phyloP scores from a whole-genome alignment of 768 basidiomycete species.

The Omphalotus guepiniiformis region DNA sequence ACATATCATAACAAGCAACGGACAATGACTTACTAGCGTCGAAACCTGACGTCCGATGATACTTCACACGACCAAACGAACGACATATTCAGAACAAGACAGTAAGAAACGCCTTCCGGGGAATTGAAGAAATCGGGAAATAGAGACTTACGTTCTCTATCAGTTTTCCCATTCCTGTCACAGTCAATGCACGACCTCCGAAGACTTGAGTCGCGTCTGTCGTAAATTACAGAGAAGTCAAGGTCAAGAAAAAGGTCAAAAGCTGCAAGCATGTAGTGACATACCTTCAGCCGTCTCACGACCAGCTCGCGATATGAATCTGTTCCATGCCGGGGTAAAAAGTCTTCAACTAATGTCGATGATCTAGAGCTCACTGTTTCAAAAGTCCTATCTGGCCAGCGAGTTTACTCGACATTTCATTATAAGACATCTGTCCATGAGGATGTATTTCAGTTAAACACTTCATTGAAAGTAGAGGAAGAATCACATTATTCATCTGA shows the following conservation, averaged over 20 bases:
- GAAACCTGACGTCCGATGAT: slow-evolving; percentile 78
- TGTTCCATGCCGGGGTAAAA: slow-evolving; percentile 21
- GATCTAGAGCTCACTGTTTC: slow-evolving; percentile 61
- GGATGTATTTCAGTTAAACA: background rate
- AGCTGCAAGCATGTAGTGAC: background rate
- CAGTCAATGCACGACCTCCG: slow-evolving; percentile 84
- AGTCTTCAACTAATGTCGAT: background rate
- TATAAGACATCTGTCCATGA: slow-evolving; percentile 70
- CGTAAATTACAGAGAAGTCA: background rate
- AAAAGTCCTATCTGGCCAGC: slow-evolving; percentile 87
- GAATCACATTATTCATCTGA: slow-evolving; percentile 81
- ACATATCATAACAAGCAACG: slow-evolving; percentile 7
- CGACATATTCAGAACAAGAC: slow-evolving; percentile 5
- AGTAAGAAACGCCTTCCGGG: background rate
- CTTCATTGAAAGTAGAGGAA: background rate
- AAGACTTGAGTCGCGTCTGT: slow-evolving; percentile 82
- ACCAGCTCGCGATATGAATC: slow-evolving; percentile 63
- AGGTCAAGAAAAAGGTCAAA: slow-evolving; percentile 26
- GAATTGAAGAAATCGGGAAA: slow-evolving; percentile 1
- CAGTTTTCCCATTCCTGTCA: slow-evolving; percentile 81
- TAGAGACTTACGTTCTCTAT: slow-evolving; percentile 65
- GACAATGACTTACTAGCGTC: slow-evolving; percentile 55
- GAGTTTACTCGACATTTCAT: slow-evolving; percentile 77
- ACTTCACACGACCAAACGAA: slow-evolving; percentile 51
- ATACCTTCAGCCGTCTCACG: slow-evolving; percentile 69